Base-by-base conservation (phyloP, 2,329 filamentous ascomycete species). In the Paecilomyces formosus region DNA sequence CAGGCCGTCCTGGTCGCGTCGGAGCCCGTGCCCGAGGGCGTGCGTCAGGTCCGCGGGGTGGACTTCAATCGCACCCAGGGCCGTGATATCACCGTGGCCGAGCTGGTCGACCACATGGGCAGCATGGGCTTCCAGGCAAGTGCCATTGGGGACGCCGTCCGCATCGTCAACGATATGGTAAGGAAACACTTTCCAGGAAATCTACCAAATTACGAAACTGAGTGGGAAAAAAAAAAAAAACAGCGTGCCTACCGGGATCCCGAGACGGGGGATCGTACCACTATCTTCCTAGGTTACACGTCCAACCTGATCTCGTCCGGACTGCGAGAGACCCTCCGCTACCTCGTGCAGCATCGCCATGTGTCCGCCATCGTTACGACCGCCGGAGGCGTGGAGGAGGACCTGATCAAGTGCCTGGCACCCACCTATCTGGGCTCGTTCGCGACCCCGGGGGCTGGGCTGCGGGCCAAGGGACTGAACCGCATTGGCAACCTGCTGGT, bases 291-390 rank as follows among this genome's bases (percentile, higher is more conserved):
- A 8, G 94, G 94, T 58, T 99, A 97, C 78, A 99, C 94, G 9
- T 96, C 91, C 55, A 99, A 99, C 73, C 82, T 99, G 66, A 97
- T 99, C 69, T 97, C 94, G 0, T 99, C 93, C 3, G 94, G 94
- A 8, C 84, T 99, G 30, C 86, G 94, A 57, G 92, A 96, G 64
- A 92, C 92, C 35, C 80, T 99, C 64, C 89, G 94, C 58, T 99
- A 92, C 78, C 85, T 99, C 0, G 92, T 95, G 52, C 85, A 97
- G 77, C 92, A 99, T 78, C 88, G 87, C 62, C 92, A 97, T 72
- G 87, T 99, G 62, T 94, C 91, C 0, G 89, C 88, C 64, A 90
- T 99, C 68, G 94, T 99, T 61, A 96, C 94, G 24, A 96, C 94
- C 0, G 94, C 94, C 0, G 94, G 94, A 52, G 94, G 94, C 55